Evolutionary conservation across 331 rosid genomes (phyloP), one percentile per base, ranked within the genome.

Genomic region (Rhamnella rubrinervis): DNA sequence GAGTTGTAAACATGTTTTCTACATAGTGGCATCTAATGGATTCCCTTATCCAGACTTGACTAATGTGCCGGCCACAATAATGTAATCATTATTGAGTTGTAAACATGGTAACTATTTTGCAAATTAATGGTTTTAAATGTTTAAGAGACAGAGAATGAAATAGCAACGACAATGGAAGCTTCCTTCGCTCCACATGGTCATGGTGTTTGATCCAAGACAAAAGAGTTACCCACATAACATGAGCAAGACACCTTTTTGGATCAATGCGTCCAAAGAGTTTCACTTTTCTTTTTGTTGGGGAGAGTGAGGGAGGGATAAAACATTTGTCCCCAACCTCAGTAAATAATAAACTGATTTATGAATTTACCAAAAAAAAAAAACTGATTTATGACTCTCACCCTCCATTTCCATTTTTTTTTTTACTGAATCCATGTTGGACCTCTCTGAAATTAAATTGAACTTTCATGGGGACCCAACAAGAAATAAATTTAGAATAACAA

Each of bases 131-230:
- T 18, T 6, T 6, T 19, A 7, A 18, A 6, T 18, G 0, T 6
- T 53, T 53, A 18, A 6, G 8, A 18, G 58, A 21, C 19, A 7
- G 6, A 21, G 21, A 19, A 14, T 19, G 47, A 19, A 67, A 67
- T 5, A 59, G 60, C 56, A 47, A 78, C 46, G 37, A 65, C 16
- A 58, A 23, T 23, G 26, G 70, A 49, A 68, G 21, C 64, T 20
- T 40, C 65, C 74, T 15, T 28, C 37, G 26, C 25, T n/a, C 39
- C 64, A 44, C 13, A 59, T 25, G 3, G 61, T 60, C 65, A 17
- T 21, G 61, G 49, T 44, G 74, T 39, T 71, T 65, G 74, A 75
- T 80, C 84, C 67, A 21, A 80, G 77, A 70, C 66, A 60, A 28
- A 38, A 9, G 14, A 67, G 39, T 16, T 17, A 19, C 63, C 63